These are phyloP conservation scores for Mycothermus thermophilus DNA, from an alignment of 495 filamentous ascomycete species.

Conservation along the genomic window DNA sequence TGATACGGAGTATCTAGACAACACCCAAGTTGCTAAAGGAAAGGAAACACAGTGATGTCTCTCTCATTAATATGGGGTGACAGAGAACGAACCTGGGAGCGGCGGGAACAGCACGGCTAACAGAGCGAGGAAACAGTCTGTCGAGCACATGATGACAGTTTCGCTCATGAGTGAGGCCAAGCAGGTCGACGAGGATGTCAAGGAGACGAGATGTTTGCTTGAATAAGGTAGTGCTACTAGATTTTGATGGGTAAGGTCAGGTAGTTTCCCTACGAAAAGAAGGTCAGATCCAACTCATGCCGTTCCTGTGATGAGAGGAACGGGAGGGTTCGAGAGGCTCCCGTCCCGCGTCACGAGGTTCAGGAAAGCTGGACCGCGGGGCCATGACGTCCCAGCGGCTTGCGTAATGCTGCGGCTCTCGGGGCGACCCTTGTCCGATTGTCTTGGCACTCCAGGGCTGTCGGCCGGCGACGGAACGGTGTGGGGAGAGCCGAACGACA, in stretches of 20 bases:
- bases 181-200: too few species aligned
- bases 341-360: too few species aligned
- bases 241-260: not conserved
- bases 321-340: not conserved
- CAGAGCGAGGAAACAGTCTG: slow-evolving; percentile 77
- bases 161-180: too few species aligned
- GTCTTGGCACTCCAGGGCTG: not conserved
- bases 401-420: slow-evolving; percentile 14
- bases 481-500: too few species aligned
- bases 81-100: slow-evolving; percentile 55
- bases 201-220: not conserved
- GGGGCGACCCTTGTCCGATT: not conserved
- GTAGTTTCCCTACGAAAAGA: not conserved
- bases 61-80: slow-evolving; percentile 3
- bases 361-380: too few species aligned
- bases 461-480: too few species aligned
- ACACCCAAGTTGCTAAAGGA: too few species aligned
- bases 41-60: too few species aligned
- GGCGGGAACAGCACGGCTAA: slow-evolving; percentile 90
- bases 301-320: not conserved
- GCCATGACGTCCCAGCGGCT: slow-evolving; percentile 12
- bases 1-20: too few species aligned
- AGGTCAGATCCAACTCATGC: not conserved
- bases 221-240: not conserved
- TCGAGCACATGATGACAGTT: slow-evolving; percentile 39